Percentiles rank a stretch among this genome's conserved stretches.
These are phyloP conservation scores for Strobilomyces confusus DNA, from an alignment of 768 basidiomycete genomes.

Conservation along the genomic window DNA sequence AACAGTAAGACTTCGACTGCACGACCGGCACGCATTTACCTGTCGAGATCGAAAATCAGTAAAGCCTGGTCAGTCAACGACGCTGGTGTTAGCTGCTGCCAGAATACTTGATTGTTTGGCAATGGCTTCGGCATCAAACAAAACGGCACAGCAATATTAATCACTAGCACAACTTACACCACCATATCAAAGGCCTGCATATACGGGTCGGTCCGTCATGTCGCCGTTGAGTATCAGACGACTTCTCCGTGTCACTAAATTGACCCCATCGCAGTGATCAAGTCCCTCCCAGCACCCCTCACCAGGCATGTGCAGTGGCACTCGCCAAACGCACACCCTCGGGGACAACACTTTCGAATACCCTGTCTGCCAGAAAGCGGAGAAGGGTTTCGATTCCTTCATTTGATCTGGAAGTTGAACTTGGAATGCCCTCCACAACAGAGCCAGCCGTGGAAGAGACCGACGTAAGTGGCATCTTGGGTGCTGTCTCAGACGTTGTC, in stretches of 20 bases:
- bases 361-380: conserved; percentile 39
- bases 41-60: too few species aligned
- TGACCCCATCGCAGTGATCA: conserved; percentile 25
- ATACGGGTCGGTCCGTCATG: conserved; percentile 16
- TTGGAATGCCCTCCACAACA: conserved; percentile 17
- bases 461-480: conserved; percentile 22
- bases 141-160: conserved; percentile 2
- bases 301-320: conserved; percentile 23
- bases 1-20: too few species aligned
- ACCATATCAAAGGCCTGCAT: not conserved
- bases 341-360: conserved; percentile 36
- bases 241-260: conserved; percentile 6
- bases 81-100: too few species aligned
- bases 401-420: conserved; percentile 35
- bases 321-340: conserved; percentile 37
- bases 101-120: conserved; percentile 25
- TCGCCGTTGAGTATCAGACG: conserved; percentile 28
- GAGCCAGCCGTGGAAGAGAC: conserved; percentile 24
- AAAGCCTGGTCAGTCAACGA: too few species aligned
- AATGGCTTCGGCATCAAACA: conserved; percentile 26
- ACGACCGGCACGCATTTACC: too few species aligned
- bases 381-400: conserved; percentile 40
- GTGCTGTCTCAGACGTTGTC: not conserved
- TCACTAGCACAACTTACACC: not conserved
- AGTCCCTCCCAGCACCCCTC: conserved; percentile 24